Evolutionary conservation across 768 basidiomycete genomes (phyloP).

Genomic region (Auricularia sp.): DNA sequence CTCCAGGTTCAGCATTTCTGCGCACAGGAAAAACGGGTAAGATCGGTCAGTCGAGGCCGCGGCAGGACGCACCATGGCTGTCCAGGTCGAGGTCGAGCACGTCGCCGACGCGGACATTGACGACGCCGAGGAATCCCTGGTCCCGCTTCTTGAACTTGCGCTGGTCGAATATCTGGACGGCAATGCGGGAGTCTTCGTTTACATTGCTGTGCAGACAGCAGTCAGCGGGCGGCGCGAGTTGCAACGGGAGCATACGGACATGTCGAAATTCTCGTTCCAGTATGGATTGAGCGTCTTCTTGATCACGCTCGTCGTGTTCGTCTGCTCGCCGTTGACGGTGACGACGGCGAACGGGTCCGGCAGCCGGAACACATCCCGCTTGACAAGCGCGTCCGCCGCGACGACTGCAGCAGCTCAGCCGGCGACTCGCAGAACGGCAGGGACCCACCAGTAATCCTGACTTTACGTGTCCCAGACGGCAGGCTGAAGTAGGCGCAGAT

Average conservation of each 20-base stretch:
- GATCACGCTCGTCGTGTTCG: constrained; percentile 92
- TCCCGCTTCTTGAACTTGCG: constrained; percentile 98
- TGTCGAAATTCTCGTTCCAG: constrained; percentile 98
- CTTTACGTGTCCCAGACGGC: not conserved
- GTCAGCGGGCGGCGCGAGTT: not conserved
- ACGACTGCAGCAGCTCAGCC: constrained; percentile 49
- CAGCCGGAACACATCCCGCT: constrained; percentile 91
- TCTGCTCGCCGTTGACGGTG: constrained; percentile 96
- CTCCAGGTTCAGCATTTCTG: constrained; percentile 95
- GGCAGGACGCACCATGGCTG: constrained; percentile 66
- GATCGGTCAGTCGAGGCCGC: not conserved
- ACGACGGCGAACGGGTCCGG: constrained; percentile 98
- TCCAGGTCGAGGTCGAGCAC: constrained; percentile 86
- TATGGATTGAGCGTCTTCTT: constrained; percentile 93
- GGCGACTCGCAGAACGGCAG: not conserved
- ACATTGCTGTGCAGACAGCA: constrained; percentile 52
- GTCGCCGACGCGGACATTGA: constrained; percentile 87
- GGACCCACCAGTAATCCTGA: constrained; percentile 7
- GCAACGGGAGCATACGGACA: constrained; percentile 42
- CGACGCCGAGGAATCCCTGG: constrained; percentile 96
- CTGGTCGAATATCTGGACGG: constrained; percentile 98
- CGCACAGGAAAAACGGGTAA: constrained; percentile 7
- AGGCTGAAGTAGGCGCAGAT: not conserved
- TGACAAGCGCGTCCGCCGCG: constrained; percentile 90
- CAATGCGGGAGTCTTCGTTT: constrained; percentile 95